phyloP scores from a whole-genome alignment of 73 alveolate species.

The Paramecium pentaurelia region DNA sequence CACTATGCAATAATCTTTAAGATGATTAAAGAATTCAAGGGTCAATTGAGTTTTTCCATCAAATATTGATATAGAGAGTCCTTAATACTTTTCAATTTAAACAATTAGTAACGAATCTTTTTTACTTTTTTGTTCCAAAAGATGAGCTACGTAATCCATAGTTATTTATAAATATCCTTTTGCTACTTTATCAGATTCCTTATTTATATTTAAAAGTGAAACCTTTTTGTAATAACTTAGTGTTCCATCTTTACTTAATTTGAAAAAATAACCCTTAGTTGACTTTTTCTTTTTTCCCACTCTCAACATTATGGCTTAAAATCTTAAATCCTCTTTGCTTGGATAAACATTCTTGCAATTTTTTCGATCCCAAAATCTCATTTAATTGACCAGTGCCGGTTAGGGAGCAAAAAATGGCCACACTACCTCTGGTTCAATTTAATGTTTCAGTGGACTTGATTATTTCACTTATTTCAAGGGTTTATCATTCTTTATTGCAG shows the following conservation, averaged over 20 bases:
- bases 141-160: not conserved
- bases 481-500: not conserved
- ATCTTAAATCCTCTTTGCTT: not conserved
- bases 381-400: conserved; percentile 17
- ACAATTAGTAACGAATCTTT: not conserved
- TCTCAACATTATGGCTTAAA: conserved; percentile 33
- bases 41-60: not conserved
- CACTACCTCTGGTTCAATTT: not conserved
- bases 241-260: not conserved
- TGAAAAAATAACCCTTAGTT: conserved; percentile 41
- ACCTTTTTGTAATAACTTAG: conserved; percentile 41
- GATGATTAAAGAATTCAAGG: not conserved
- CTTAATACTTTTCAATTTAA: conserved; percentile 10
- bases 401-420: conserved; percentile 46
- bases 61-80: not conserved
- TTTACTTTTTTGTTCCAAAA: not conserved
- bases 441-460: not conserved
- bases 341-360: conserved; percentile 18
- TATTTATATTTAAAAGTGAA: not conserved
- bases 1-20: conserved; percentile 27
- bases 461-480: not conserved
- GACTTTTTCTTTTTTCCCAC: conserved; percentile 44
- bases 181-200: conserved; percentile 45
- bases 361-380: conserved; percentile 35
- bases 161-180: conserved; percentile 22